Percentiles rank a stretch among this genome's conserved stretches.
phyloP scores from a whole-genome alignment of 2,329 filamentous ascomycete genomes.

The Aspergillus bombycis region DNA sequence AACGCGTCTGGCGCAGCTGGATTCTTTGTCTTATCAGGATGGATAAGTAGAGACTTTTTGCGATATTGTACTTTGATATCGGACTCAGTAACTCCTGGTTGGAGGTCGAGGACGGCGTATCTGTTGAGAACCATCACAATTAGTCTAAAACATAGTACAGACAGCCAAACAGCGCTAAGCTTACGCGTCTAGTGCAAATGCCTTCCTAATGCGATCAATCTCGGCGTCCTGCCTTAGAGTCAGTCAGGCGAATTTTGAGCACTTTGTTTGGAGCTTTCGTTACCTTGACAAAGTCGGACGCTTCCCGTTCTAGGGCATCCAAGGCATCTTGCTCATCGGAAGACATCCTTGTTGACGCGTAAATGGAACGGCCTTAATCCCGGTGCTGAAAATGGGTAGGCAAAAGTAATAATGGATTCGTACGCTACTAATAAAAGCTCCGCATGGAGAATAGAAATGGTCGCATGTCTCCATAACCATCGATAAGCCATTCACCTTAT shows the following conservation, averaged over 20 bases:
- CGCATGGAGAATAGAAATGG: neutral
- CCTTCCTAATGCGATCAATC: conserved; percentile 89
- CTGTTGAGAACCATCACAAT: conserved; percentile 42
- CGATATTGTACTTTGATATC: conserved; percentile 95
- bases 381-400: neutral
- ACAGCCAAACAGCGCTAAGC: conserved; percentile 26
- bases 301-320: conserved; percentile 78
- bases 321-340: conserved; percentile 75
- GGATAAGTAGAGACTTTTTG: conserved; percentile 97
- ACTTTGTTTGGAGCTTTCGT: neutral
- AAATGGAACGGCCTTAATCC: neutral
- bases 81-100: conserved; percentile 90
- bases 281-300: conserved; percentile 87
- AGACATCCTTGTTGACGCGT: conserved; percentile 42
- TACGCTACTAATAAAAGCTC: neutral
- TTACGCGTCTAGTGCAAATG: conserved; percentile 78
- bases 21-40: conserved; percentile 96
- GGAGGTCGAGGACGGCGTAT: conserved; percentile 93
- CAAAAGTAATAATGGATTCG: neutral
- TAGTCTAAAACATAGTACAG: neutral
- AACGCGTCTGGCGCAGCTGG: conserved; percentile 91
- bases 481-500: conserved; percentile 34
- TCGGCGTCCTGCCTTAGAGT: conserved; percentile 73
- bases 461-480: conserved; percentile 3
- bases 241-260: conserved; percentile 12